Conservation (phyloP, 192 early-diverging fungal genomes). For the Umbelopsis sp. region DNA sequence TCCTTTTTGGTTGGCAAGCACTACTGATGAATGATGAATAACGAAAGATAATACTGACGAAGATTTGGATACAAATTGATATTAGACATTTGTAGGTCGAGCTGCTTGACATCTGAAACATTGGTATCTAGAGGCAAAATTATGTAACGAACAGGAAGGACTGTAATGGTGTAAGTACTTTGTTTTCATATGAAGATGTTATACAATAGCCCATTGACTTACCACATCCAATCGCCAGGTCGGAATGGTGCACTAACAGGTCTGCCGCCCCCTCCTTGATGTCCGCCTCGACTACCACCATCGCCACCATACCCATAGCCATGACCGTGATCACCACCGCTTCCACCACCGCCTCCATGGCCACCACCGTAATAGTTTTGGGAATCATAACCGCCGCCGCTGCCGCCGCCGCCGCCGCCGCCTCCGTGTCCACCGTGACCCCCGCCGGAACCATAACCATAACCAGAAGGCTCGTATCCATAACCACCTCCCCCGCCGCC, state of each 20-base stretch:
- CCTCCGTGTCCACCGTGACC: conserved; percentile 4
- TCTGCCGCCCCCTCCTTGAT: conserved; percentile 30
- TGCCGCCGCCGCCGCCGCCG: conserved; percentile 15
- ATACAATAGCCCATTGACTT: conserved; percentile 5
- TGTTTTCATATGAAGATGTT: background rate
- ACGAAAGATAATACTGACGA: conserved; percentile 1
- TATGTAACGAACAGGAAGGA: conserved; percentile 64
- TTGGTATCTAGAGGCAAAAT: conserved; percentile 69
- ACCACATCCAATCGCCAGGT: conserved; percentile 72
- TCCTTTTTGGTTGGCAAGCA: too few relatives aligned
- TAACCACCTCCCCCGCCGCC: conserved; percentile 19
- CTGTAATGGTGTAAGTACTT: conserved; percentile 14
- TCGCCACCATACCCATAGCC: conserved; percentile 38
- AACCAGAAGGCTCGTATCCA: conserved; percentile 21
- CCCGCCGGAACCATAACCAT: conserved; percentile 16
- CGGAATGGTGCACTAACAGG: conserved; percentile 47
- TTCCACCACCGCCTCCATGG: conserved; percentile 26
- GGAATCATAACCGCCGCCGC: conserved; percentile 33
- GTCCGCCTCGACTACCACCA: conserved; percentile 31
- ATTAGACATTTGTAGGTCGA: conserved; percentile 43
- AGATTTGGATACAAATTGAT: background rate
- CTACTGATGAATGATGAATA: background rate
- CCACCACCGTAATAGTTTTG: conserved; percentile 24
- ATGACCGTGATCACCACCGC: conserved; percentile 35
- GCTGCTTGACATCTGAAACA: conserved; percentile 58